A percentile compares a stretch with the other conserved stretches of the same genome.
phyloP scores from a whole-genome alignment of 2,329 filamentous ascomycete genomes.

The Taxawa tesnikishii region DNA sequence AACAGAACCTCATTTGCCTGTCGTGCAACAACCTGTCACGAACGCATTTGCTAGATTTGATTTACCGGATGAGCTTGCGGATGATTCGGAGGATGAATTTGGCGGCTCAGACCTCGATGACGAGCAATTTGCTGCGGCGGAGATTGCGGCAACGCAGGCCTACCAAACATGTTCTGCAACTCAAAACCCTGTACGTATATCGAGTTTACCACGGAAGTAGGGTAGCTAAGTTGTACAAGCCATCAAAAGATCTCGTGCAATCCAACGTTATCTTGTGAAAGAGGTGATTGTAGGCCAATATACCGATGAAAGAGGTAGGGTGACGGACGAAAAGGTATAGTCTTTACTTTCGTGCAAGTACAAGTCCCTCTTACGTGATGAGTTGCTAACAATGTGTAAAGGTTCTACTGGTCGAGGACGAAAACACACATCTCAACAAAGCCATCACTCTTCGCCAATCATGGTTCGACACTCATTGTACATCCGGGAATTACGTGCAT shows the following conservation, averaged over 20 bases:
- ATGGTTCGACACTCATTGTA: slow-evolving; percentile 74
- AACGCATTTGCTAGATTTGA: not conserved
- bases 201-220: slow-evolving; percentile 7
- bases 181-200: slow-evolving; percentile 42
- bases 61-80: not conserved
- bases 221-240: slow-evolving; percentile 33
- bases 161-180: slow-evolving; percentile 25
- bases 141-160: slow-evolving; percentile 62
- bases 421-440: slow-evolving; percentile 53
- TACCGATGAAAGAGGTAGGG: slow-evolving; percentile 47
- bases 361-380: not conserved
- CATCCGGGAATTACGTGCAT: slow-evolving; percentile 67
- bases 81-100: slow-evolving; percentile 54
- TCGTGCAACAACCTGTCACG: not conserved
- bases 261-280: slow-evolving; percentile 77
- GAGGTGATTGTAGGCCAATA: slow-evolving; percentile 61
- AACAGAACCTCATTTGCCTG: no score
- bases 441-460: slow-evolving; percentile 69
- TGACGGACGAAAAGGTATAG: slow-evolving; percentile 15
- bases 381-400: slow-evolving; percentile 27
- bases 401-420: slow-evolving; percentile 72
- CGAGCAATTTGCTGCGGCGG: slow-evolving; percentile 53
- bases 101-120: slow-evolving; percentile 59
- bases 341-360: no score
- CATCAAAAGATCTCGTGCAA: slow-evolving; percentile 58